A percentile compares a stretch with the other conserved stretches of the same genome.
phyloP scores from a whole-genome alignment of 2,329 filamentous ascomycete genomes.

The Sclerotinia sclerotiorum region DNA sequence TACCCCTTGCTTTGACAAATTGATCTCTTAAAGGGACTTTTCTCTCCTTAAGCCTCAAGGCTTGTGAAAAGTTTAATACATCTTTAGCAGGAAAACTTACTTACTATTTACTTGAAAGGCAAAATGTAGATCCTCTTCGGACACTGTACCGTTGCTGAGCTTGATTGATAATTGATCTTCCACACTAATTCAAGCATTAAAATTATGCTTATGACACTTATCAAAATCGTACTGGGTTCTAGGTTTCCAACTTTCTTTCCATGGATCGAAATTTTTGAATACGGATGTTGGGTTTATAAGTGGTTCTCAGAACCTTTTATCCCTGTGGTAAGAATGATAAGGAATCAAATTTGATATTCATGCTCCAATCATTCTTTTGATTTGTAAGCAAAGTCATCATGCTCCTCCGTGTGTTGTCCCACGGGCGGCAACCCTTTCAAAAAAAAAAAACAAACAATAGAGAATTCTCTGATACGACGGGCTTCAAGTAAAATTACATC shows the following conservation, averaged over 20 bases:
- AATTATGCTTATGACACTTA: constrained; percentile 16
- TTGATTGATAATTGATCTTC: constrained; percentile 7
- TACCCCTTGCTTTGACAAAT: constrained; percentile 7
- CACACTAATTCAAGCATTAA: constrained; percentile 11
- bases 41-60: neutral
- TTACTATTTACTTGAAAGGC: neutral
- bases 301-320: neutral
- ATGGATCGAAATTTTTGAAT: constrained; percentile 13
- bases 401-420: neutral
- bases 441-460: neutral
- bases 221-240: neutral
- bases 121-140: constrained; percentile 1
- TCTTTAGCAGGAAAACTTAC: neutral
- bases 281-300: constrained; percentile 14
- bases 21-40: neutral
- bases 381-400: neutral
- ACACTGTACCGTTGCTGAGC: neutral
- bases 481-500: neutral
- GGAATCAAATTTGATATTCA: neutral
- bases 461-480: neutral
- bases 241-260: neutral
- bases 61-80: neutral
- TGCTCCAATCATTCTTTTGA: neutral
- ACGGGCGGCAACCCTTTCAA: neutral
- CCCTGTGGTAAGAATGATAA: constrained; percentile 9